These are phyloP conservation scores for Diaporthe destruens DNA, from an alignment of 2,329 filamentous ascomycete genomes.

Conservation along the genomic window DNA sequence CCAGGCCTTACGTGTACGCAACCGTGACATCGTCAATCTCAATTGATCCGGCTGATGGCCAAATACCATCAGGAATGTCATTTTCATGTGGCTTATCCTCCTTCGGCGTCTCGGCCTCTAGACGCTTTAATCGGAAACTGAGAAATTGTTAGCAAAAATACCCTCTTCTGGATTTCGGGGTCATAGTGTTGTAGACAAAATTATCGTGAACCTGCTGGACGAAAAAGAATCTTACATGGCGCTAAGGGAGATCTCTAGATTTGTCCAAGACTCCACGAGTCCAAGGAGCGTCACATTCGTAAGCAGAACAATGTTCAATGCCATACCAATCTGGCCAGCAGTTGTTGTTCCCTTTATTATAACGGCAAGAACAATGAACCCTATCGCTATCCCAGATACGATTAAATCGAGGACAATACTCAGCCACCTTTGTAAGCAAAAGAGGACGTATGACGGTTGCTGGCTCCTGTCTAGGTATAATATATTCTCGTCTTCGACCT, in stretches of 20 bases:
- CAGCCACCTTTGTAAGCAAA: background rate
- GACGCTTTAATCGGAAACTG: background rate
- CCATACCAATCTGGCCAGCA: background rate
- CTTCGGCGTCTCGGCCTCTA: background rate
- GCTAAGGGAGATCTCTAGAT: background rate
- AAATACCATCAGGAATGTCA: background rate
- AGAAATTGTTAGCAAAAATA: background rate
- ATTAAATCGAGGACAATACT: background rate
- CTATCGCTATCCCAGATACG: background rate
- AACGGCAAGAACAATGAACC: background rate
- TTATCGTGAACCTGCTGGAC: background rate
- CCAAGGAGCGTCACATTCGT: background rate
- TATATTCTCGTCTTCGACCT: slow-evolving; percentile 2
- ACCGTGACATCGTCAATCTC: background rate
- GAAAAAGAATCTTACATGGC: background rate
- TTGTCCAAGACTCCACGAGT: slow-evolving; percentile 2
- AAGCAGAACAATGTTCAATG: slow-evolving; percentile 1
- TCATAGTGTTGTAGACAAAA: background rate
- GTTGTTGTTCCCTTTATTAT: background rate
- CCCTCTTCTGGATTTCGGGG: background rate
- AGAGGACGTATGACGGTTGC: background rate
- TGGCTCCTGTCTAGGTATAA: background rate
- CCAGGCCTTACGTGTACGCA: background rate
- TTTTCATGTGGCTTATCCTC: background rate
- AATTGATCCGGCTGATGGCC: background rate